A percentile compares a stretch with the other conserved stretches of the same genome.
Conservation (phyloP, 192 early-diverging fungal species). For the Spinellus fusiger region DNA sequence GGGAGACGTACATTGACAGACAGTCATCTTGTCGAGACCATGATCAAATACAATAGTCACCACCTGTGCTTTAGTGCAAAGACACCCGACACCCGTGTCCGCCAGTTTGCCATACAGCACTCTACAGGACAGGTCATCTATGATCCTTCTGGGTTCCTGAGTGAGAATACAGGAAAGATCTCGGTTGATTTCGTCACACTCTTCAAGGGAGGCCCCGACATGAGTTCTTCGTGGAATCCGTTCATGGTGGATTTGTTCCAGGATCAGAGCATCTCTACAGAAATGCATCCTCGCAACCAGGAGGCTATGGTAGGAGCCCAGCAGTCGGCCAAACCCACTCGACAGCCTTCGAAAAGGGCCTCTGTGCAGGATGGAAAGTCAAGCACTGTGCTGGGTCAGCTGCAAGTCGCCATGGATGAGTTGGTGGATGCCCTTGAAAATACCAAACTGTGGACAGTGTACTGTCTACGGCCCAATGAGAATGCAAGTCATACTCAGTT, state of each 20-base stretch:
- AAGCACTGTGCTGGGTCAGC: slow-evolving; percentile 42
- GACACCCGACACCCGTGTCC: slow-evolving; percentile 26
- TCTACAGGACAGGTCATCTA: slow-evolving; percentile 71
- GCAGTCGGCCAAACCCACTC: slow-evolving; percentile 61
- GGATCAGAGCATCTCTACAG: slow-evolving; percentile 58
- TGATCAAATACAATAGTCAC: slow-evolving; percentile 22
- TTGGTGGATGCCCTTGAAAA: slow-evolving; percentile 69
- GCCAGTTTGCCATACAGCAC: slow-evolving; percentile 66
- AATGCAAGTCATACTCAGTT: slow-evolving; percentile 35
- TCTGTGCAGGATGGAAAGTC: not conserved
- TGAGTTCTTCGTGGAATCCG: slow-evolving; percentile 56
- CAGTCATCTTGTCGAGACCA: slow-evolving; percentile 27
- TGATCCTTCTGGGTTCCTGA: slow-evolving; percentile 64
- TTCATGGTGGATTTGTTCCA: slow-evolving; percentile 75
- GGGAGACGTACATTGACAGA: slow-evolving; percentile 39
- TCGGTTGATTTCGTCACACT: slow-evolving; percentile 81
- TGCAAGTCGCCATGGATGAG: slow-evolving; percentile 64
- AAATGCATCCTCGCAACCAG: slow-evolving; percentile 64
- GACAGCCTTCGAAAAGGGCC: slow-evolving; percentile 46
- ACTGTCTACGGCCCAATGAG: slow-evolving; percentile 72
- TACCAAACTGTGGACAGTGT: slow-evolving; percentile 76
- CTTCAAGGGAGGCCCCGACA: slow-evolving; percentile 56
- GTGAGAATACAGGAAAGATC: slow-evolving; percentile 62
- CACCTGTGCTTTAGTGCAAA: slow-evolving; percentile 37
- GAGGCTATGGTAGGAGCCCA: slow-evolving; percentile 68